Base-by-base conservation (phyloP, 805 yeast genomes). In the Candida berthetii region DNA sequence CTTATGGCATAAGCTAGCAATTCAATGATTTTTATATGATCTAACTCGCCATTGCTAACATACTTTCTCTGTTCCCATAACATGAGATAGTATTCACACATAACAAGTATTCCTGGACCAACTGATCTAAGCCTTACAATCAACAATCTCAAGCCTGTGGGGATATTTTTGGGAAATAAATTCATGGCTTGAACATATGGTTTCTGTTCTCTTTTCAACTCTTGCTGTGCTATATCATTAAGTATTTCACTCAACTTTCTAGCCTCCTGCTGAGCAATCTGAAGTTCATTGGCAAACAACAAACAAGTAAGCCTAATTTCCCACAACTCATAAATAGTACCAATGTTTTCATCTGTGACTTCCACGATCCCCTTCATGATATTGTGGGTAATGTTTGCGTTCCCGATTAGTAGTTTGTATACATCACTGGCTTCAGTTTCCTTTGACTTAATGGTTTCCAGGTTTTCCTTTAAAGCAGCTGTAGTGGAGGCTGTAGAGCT, bases 241-340 rank as follows among this genome's bases (percentile, higher is more conserved):
- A 57, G 22, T 16, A 45, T 52, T 7, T 33, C 38, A 15, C 55
- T 48, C 5, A 56, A 36, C 24, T 49, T 47, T 15, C 47, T 48
- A 15, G 57, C 39, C 32, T 57, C 62, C 20, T 53, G 53, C 39
- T 54, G 58, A 4, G 61, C 58, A 0, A 53, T 25, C 11, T 47
- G 35, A 3, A 50, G 36, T 34, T 57, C 60, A 27, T 45, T 49
- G 1, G 55, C 45, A 24, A 56, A 45, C 2, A 55, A 19, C 16
- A 57, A 38, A 1, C 46, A 22, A 1, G 46, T 37, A 3, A 57
- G 47, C 19, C 57, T 48, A 5, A 53, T 35, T 36, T 54, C 61
- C 62, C 62, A 57, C 3, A 54, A 32, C 4, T 40, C 39, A 11
- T 31, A 31, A 31, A 31, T n/a, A 17, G 15, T 16, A 8, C 7